Percentiles rank a stretch among this genome's conserved stretches.
phyloP scores from a whole-genome alignment of 2,329 filamentous ascomycete genomes.

The Colletotrichum sp. region DNA sequence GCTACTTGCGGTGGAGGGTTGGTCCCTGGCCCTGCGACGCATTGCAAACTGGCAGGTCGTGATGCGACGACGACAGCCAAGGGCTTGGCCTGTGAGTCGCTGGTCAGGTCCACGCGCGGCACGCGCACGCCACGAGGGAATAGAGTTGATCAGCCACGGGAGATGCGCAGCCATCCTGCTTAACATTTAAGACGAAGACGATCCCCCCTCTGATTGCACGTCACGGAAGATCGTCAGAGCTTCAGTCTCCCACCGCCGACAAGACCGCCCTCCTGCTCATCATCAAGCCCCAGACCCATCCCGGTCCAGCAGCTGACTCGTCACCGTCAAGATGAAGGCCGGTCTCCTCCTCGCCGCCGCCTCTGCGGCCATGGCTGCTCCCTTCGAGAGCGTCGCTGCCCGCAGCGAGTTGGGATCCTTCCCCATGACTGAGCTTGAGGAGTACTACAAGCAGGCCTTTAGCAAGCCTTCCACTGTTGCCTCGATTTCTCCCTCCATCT shows the following conservation, averaged over 20 bases:
- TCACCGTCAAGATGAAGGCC: conserved; percentile 15
- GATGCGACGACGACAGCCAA: background rate
- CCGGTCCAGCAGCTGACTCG: background rate
- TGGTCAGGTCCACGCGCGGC: background rate
- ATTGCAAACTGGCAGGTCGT: background rate
- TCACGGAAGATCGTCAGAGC: conserved; percentile 3
- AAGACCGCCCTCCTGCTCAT: background rate
- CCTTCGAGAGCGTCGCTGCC: background rate
- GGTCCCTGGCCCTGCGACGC: background rate
- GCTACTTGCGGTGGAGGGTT: background rate
- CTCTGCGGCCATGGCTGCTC: conserved; percentile 9
- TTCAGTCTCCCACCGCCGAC: background rate
- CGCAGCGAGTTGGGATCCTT: background rate
- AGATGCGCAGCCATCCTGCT: background rate
- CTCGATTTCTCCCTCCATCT: background rate
- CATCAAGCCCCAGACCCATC: background rate
- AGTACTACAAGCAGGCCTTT: conserved; percentile 16
- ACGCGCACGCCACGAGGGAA: background rate
- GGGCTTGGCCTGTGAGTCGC: background rate
- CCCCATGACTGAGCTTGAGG: conserved; percentile 19
- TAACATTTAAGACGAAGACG: background rate
- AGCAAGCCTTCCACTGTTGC: background rate
- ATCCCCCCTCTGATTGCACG: background rate
- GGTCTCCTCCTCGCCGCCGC: conserved; percentile 11
- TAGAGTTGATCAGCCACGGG: background rate